Percentiles rank a stretch among this genome's conserved stretches.
Evolutionary conservation across 768 basidiomycete genomes (phyloP).

Genomic region (Tulasnella sp.): DNA sequence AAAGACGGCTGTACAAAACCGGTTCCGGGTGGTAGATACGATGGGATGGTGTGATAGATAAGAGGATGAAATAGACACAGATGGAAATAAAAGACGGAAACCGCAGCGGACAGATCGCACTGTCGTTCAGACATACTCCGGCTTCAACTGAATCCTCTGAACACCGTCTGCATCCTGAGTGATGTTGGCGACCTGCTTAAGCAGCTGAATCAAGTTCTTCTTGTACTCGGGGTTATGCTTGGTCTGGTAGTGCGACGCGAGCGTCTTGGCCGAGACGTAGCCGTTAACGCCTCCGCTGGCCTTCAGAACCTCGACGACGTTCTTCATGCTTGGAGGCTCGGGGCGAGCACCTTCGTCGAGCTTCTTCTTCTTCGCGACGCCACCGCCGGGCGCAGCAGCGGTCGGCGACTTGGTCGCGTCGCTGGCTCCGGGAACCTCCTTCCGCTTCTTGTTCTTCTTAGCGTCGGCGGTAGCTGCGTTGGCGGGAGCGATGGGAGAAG

Average conservation of each 20-base stretch:
- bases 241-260: slow-evolving; percentile 77
- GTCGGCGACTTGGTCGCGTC: slow-evolving; percentile 34
- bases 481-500: slow-evolving; percentile 50
- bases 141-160: slow-evolving; percentile 9
- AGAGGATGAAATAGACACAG: not conserved
- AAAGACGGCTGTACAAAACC: not conserved
- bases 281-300: slow-evolving; percentile 49
- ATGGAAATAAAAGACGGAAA: not conserved
- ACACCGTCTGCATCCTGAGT: slow-evolving; percentile 44
- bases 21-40: not conserved
- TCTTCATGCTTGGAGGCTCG: slow-evolving; percentile 38
- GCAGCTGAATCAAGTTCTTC: slow-evolving; percentile 72
- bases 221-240: slow-evolving; percentile 74
- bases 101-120: not conserved
- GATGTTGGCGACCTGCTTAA: slow-evolving; percentile 76
- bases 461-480: slow-evolving; percentile 47
- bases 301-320: slow-evolving; percentile 77
- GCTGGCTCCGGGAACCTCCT: slow-evolving; percentile 51
- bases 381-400: slow-evolving; percentile 17
- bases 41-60: not conserved
- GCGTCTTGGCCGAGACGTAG: slow-evolving; percentile 75
- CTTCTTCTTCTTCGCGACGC: slow-evolving; percentile 56
- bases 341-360: not conserved
- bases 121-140: slow-evolving; percentile 12
- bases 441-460: slow-evolving; percentile 60